Evolutionary conservation across 768 basidiomycete genomes (phyloP).

Genomic region (Pholiota molesta): DNA sequence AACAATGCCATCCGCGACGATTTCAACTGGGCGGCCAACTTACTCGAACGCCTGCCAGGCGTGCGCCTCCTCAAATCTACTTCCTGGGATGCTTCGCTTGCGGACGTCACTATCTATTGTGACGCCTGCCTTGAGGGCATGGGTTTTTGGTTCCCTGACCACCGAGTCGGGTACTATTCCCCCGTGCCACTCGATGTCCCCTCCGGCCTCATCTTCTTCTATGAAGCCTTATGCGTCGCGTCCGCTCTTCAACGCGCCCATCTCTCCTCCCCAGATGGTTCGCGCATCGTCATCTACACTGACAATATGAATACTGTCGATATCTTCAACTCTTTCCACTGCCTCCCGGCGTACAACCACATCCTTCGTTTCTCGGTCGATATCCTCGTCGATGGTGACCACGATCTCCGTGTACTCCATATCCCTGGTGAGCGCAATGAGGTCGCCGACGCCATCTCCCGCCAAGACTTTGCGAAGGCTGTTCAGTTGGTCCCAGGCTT

Average conservation of each 20-base stretch:
- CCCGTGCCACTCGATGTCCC: not conserved
- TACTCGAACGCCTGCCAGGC: no score
- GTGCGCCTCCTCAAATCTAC: no score
- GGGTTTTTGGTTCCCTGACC: slow-evolving; percentile 32
- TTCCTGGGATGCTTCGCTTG: no score
- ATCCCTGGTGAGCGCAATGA: slow-evolving; percentile 27
- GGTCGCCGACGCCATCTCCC: slow-evolving; percentile 36
- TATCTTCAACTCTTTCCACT: slow-evolving; percentile 32
- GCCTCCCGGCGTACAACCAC: slow-evolving; percentile 24
- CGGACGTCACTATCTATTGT: slow-evolving; percentile 20
- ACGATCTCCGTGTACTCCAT: slow-evolving; percentile 27
- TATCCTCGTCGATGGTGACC: slow-evolving; percentile 8
- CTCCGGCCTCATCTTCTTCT: slow-evolving; percentile 26
- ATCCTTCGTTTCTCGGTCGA: slow-evolving; percentile 21
- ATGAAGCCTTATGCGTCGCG: slow-evolving; percentile 27
- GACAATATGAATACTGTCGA: slow-evolving; percentile 37
- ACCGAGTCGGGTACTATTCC: slow-evolving; percentile 24
- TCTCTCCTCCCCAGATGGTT: no score
- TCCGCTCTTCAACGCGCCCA: slow-evolving; percentile 9
- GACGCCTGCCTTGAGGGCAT: slow-evolving; percentile 31
- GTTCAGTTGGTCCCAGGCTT: no score
- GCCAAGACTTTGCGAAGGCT: not conserved
- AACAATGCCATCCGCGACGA: no score
- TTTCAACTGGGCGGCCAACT: no score
- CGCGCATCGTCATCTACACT: slow-evolving; percentile 22